Evolutionary conservation across 2,329 filamentous ascomycete species (phyloP).

Genomic region (Coleophoma eucalyptorum): DNA sequence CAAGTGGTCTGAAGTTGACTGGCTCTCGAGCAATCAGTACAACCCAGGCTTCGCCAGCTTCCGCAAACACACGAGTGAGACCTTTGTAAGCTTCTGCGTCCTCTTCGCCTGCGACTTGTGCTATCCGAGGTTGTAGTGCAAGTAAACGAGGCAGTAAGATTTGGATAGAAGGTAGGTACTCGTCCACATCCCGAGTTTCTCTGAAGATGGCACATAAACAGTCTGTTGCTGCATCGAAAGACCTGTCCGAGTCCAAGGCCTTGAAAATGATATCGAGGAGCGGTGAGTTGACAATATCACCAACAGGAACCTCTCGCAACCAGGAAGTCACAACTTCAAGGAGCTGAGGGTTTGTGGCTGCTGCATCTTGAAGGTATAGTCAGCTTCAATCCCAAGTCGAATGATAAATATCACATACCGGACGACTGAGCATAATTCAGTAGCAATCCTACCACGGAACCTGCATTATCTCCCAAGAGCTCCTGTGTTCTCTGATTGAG

Average conservation of each 20-base stretch:
- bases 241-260: constrained; percentile 69
- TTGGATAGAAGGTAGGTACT: constrained; percentile 78
- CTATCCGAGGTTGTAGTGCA: constrained; percentile 71
- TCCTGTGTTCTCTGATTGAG: constrained; percentile 81
- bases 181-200: constrained; percentile 92
- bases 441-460: constrained; percentile 81
- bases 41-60: constrained; percentile 93
- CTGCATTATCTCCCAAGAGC: constrained; percentile 84
- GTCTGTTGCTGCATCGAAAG: constrained; percentile 85
- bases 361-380: constrained; percentile 51
- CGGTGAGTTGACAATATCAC: constrained; percentile 79
- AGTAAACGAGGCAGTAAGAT: constrained; percentile 78
- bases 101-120: constrained; percentile 70
- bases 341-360: constrained; percentile 82
- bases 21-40: constrained; percentile 86
- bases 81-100: constrained; percentile 85
- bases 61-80: constrained; percentile 84
- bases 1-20: constrained; percentile 73
- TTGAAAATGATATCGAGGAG: constrained; percentile 78
- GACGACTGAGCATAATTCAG: constrained; percentile 91
- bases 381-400: constrained; percentile 9
- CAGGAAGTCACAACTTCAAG: constrained; percentile 96
- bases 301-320: constrained; percentile 87
- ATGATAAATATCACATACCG: constrained; percentile 46
- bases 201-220: constrained; percentile 88